Evolutionary conservation across 2,329 filamentous ascomycete species (phyloP).

Genomic region (Colletotrichum salicis): DNA sequence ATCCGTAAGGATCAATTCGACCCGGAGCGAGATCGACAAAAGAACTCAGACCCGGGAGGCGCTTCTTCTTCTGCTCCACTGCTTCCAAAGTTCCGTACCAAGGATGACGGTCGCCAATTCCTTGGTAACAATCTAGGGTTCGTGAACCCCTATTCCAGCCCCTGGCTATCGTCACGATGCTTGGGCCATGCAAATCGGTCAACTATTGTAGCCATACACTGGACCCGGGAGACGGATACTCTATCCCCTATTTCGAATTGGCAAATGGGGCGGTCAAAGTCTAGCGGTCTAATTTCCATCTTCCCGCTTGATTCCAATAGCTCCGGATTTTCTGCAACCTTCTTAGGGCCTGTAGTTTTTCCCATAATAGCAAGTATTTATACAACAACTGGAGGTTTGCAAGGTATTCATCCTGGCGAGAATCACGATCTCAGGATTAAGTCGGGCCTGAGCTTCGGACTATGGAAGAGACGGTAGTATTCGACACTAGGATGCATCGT

Average conservation of each 20-base stretch:
- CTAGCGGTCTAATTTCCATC: constrained; percentile 24
- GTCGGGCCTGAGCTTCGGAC: constrained; percentile 28
- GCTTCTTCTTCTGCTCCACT: constrained; percentile 26
- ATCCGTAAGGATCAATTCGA: background rate
- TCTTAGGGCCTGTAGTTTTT: background rate
- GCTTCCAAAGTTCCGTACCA: constrained; percentile 32
- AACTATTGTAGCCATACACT: background rate
- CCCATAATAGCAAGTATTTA: background rate
- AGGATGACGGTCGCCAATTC: constrained; percentile 2
- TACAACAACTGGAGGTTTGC: background rate
- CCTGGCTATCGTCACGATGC: constrained; percentile 13
- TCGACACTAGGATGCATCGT: constrained; percentile 17
- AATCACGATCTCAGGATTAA: constrained; percentile 12
- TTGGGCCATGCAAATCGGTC: background rate
- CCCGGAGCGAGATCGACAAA: constrained; percentile 31
- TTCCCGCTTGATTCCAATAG: constrained; percentile 11
- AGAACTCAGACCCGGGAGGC: constrained; percentile 13
- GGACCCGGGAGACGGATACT: background rate
- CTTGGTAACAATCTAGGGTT: constrained; percentile 19
- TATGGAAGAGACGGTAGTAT: constrained; percentile 11
- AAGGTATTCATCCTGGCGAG: background rate
- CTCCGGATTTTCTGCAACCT: constrained; percentile 4
- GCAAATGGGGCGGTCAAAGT: constrained; percentile 3
- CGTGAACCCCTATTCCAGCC: constrained; percentile 30
- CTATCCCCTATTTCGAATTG: constrained; percentile 21